Base-by-base conservation (phyloP, 1,139 yeast genomes). In the Sugiyamaella sp. region DNA sequence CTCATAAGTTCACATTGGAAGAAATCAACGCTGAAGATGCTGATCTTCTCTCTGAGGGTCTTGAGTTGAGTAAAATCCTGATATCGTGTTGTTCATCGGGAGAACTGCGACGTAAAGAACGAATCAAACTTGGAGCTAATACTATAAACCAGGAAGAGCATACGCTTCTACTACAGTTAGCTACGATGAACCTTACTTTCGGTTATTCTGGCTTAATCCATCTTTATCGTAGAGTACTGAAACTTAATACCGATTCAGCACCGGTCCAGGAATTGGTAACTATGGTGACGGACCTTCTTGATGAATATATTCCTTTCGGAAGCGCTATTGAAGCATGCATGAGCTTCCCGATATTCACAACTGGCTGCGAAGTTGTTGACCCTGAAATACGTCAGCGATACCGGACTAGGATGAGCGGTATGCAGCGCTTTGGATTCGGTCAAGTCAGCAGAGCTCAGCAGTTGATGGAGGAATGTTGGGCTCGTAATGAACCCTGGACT, bases 321-420 rank as follows among this genome's bases (percentile, higher is more conserved):
- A 71, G 79, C 1, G 73, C 79, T 0, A 80, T 82, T 0, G 84
- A 80, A 53, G 71, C 79, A 0, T 80, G 84, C 61, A 71, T 80
- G 55, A 72, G 80, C 1, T 80, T 80, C 59, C 80, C 82, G 40
- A 68, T 75, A 3, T 80, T 80, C 58, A 74, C 82, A 25, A 80
- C 82, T 24, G 85, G 80, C 9, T 80, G 85, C 62, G 86, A 81
- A 60, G 74, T 77, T 1, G 56, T 72, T 17, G 75, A 78, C 52
- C 66, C 65, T 0, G 66, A 63, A 2, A 64, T 69, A 57, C 67
- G 77, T 40, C 61, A 62, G n/a, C 66, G 74, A 25, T 76, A 75
- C 54, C 58, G 69, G 33, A 63, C 64, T 8, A 64, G 84, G 29
- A 73, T 80, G 59, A 59, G 65, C 3, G 65, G 64, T 19, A 71